These are phyloP conservation scores for Spinellus fusiger DNA, from an alignment of 192 early-diverging fungal genomes.

Conservation along the genomic window DNA sequence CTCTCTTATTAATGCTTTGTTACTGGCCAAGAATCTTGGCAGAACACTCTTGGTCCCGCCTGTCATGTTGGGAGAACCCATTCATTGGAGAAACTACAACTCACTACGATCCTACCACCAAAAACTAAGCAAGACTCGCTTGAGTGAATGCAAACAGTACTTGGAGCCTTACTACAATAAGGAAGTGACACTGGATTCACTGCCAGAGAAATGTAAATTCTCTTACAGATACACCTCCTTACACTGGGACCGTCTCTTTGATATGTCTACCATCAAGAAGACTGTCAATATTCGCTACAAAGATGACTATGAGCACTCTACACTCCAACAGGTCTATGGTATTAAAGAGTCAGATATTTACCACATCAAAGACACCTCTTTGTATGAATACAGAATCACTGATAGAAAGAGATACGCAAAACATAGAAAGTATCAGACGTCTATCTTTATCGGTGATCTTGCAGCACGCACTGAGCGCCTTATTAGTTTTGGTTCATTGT, in stretches of 20 bases:
- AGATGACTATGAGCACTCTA: constrained; percentile 3
- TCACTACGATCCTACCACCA: constrained; percentile 5
- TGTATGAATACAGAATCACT: constrained; percentile 5
- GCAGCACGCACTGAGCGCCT: constrained; percentile 25
- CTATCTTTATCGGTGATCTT: constrained; percentile 23
- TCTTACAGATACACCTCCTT: constrained; percentile 12
- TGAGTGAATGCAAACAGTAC: constrained; percentile 3
- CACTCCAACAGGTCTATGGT: neutral
- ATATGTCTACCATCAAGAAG: constrained; percentile 6
- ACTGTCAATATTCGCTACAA: constrained; percentile 1
- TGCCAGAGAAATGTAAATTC: neutral
- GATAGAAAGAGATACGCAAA: neutral
- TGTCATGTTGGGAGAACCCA: constrained; percentile 20
- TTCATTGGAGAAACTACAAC: constrained; percentile 11
- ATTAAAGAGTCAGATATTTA: constrained; percentile 11
- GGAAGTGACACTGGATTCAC: neutral
- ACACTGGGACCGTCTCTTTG: constrained; percentile 15
- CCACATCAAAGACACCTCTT: neutral
- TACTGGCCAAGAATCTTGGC: constrained; percentile 31
- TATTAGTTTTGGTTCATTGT: constrained; percentile 37
- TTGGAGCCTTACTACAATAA: neutral
- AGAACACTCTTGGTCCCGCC: constrained; percentile 41
- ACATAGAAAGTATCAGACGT: constrained; percentile 6
- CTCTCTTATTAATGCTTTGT: constrained; percentile 33
- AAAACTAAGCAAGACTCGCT: neutral